A percentile compares a stretch with the other conserved stretches of the same genome.
phyloP scores from a whole-genome alignment of 768 basidiomycete species.

The Pleurotus salmoneostramineus region DNA sequence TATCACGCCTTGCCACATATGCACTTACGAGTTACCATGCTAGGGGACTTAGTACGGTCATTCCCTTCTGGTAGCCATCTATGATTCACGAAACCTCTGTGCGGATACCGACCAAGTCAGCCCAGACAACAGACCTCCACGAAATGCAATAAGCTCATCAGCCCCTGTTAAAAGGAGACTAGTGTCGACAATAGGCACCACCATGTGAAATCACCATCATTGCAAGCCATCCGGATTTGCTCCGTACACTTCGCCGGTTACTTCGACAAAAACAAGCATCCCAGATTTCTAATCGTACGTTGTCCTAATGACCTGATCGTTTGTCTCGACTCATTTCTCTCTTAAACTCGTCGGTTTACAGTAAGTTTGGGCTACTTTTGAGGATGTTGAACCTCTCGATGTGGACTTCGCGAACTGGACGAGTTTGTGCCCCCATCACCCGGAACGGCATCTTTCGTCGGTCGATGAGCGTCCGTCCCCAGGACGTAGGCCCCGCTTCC shows the following conservation, averaged over 20 bases:
- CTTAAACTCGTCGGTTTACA: neutral
- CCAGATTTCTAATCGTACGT: slow-evolving; percentile 3
- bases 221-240: slow-evolving; percentile 1
- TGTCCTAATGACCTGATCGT: slow-evolving; percentile 3
- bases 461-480: slow-evolving; percentile 34
- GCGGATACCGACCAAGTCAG: neutral
- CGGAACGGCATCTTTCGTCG: slow-evolving; percentile 15
- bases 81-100: neutral
- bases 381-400: neutral
- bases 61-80: neutral
- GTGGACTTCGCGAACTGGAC: neutral
- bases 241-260: slow-evolving; percentile 5
- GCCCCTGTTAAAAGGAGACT: neutral
- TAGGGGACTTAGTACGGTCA: neutral
- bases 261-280: neutral
- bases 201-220: neutral
- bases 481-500: slow-evolving; percentile 15
- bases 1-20: no score
- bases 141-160: no score
- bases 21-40: no score
- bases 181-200: neutral
- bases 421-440: neutral
- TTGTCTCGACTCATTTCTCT: neutral
- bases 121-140: no score
- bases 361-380: neutral